Evolutionary conservation across 805 yeast species (phyloP).

Genomic region (Hanseniaspora jakobsenii): DNA sequence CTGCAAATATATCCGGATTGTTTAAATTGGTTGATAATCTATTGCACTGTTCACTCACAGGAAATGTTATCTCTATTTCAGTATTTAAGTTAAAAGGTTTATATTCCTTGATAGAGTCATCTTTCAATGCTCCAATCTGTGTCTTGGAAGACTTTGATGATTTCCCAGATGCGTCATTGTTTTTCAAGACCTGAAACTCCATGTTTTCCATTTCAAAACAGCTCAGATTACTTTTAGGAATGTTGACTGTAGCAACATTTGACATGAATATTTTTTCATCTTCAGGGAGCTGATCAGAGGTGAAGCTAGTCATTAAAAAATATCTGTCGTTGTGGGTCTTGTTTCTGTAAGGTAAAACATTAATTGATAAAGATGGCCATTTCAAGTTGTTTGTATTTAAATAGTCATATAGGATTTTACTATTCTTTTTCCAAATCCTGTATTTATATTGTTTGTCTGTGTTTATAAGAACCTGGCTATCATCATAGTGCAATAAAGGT

Average conservation of each 20-base stretch:
- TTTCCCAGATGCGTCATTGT: conserved; percentile 18
- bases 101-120: conserved; percentile 6
- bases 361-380: conserved; percentile 60
- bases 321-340: conserved; percentile 23
- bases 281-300: conserved; percentile 28
- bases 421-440: conserved; percentile 62
- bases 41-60: conserved; percentile 56
- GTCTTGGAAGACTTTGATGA: background rate
- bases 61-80: conserved; percentile 25
- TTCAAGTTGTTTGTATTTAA: conserved; percentile 55
- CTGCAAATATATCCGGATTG: conserved; percentile 71
- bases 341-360: conserved; percentile 47
- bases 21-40: conserved; percentile 67
- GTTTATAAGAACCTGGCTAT: background rate
- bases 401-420: conserved; percentile 62
- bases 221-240: conserved; percentile 28
- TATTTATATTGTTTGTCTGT: conserved; percentile 24
- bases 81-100: conserved; percentile 21
- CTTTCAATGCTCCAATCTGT: background rate
- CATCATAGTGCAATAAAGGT: background rate
- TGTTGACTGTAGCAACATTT: conserved; percentile 24
- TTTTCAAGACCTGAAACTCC: conserved; percentile 27
- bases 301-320: conserved; percentile 26
- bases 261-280: conserved; percentile 27
- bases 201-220: conserved; percentile 30